phyloP scores from a whole-genome alignment of 1,139 yeast genomes.

The Nematodospora anomalae region DNA sequence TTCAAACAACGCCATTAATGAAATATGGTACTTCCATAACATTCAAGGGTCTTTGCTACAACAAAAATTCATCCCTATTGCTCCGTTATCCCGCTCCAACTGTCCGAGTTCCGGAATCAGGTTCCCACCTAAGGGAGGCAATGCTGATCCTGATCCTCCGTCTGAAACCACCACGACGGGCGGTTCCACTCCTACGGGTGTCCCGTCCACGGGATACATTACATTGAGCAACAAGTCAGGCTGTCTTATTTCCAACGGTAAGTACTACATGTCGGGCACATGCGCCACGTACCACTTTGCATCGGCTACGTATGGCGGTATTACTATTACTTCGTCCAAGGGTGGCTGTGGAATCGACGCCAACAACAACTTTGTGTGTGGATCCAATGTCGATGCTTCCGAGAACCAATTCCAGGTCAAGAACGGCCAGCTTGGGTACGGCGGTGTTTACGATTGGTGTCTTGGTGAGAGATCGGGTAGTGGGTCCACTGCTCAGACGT shows the following conservation, averaged over 20 bases:
- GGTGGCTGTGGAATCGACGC: conserved; percentile 67
- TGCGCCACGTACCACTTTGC: conserved; percentile 69
- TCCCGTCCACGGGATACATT: conserved; percentile 39
- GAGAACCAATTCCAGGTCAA: conserved; percentile 55
- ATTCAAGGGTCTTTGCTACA: conserved; percentile 70
- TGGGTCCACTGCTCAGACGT: conserved; percentile 45
- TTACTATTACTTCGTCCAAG: conserved; percentile 60
- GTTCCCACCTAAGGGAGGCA: conserved; percentile 69
- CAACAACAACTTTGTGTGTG: conserved; percentile 35
- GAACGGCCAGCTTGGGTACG: conserved; percentile 54
- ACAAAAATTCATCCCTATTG: conserved; percentile 67
- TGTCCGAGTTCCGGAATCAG: conserved; percentile 75
- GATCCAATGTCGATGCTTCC: conserved; percentile 25
- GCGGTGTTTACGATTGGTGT: conserved; percentile 68
- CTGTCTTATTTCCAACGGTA: conserved; percentile 81
- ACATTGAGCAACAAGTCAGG: conserved; percentile 60
- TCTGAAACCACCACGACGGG: conserved; percentile 13
- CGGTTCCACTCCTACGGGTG: conserved; percentile 27
- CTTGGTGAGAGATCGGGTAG: conserved; percentile 36
- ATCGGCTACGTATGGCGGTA: conserved; percentile 62
- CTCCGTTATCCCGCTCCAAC: conserved; percentile 47
- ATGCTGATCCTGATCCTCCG: conserved; percentile 9
- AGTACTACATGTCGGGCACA: conserved; percentile 80
- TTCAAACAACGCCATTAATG: conserved; percentile 64
- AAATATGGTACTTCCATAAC: conserved; percentile 88